A percentile compares a stretch with the other conserved stretches of the same genome.
Conservation (phyloP, 768 basidiomycete genomes). For the Pulveroboletus sp. region DNA sequence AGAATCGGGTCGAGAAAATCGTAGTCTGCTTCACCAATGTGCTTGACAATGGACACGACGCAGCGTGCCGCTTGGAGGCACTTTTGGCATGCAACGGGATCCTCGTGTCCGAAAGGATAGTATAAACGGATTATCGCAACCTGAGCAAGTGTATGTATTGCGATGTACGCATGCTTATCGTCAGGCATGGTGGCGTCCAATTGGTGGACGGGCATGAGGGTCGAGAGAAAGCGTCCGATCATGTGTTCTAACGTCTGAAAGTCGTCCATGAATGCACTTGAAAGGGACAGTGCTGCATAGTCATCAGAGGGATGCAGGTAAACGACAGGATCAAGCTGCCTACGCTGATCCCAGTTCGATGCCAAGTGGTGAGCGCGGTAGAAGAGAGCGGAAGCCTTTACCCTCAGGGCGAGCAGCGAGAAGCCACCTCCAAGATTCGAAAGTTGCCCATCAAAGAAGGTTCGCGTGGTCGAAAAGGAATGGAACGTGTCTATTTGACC, state of each 20-base stretch:
- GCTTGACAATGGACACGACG: slow-evolving; percentile 56
- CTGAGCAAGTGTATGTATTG: slow-evolving; percentile 62
- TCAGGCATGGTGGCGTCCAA: slow-evolving; percentile 50
- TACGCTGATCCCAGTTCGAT: slow-evolving; percentile 58
- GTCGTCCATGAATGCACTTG: slow-evolving; percentile 50
- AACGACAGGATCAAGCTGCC: slow-evolving; percentile 21
- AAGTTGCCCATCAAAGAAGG: slow-evolving; percentile 58
- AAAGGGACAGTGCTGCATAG: slow-evolving; percentile 39
- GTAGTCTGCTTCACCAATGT: slow-evolving; percentile 59
- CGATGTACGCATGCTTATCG: slow-evolving; percentile 56
- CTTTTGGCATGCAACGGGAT: slow-evolving; percentile 59
- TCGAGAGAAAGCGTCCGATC: slow-evolving; percentile 58
- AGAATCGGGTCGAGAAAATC: slow-evolving; percentile 74
- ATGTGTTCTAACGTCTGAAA: slow-evolving; percentile 59
- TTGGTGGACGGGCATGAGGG: slow-evolving; percentile 62
- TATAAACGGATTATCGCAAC: slow-evolving; percentile 64
- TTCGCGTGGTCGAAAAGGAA: slow-evolving; percentile 54
- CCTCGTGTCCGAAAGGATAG: slow-evolving; percentile 54
- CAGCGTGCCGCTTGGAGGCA: slow-evolving; percentile 60
- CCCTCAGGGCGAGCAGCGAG: slow-evolving; percentile 59
- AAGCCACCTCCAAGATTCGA: slow-evolving; percentile 48
- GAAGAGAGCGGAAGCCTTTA: slow-evolving; percentile 73
- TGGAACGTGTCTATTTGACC: slow-evolving; percentile 50
- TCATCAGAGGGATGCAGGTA: slow-evolving; percentile 19
- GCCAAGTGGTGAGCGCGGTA: slow-evolving; percentile 61